Evolutionary conservation across 441 rosid species (phyloP), one percentile per base, ranked within the genome.

Genomic region (Breynia disticha): DNA sequence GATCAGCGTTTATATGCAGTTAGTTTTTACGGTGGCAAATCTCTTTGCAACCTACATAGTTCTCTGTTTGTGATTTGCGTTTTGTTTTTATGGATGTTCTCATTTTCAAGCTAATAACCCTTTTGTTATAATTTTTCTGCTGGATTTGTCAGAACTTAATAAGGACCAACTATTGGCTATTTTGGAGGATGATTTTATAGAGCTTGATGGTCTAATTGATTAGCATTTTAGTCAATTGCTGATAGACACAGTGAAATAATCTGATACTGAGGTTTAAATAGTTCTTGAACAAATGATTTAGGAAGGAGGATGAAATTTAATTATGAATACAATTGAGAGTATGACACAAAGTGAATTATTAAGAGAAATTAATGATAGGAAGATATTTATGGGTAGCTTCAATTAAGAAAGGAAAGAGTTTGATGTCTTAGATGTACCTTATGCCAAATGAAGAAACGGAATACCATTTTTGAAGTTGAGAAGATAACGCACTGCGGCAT

Each of bases 131-230:
- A 32, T 49, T 71, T 44, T 17, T 44, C 2, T 67, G 66, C 63
- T 75, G 88, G 77, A 62, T 45, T 52, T 54, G 37, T 55, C 70
- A 61, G 57, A 54, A 61, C 58, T 53, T 57, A n/a, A 50, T 19
- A 66, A 47, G 21, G 54, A 45, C 46, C 50, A 51, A 19, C 52
- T 67, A 19, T 43, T 19, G 45, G 56, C 80, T 43, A 66, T 74
- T 62, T 14, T 68, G 28, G 73, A 57, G 43, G 79, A 63, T 50
- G 77, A 81, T 67, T 78, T 66, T 48, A 46, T 81, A 46, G 82
- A 78, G 65, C 35, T 81, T 54, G 64, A 78, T 50, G 84, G 78
- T 68, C 79, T 76, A 42, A 44, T 60, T 56, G 45, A 39, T 48
- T 62, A 60, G 73, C 58, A 22, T 49, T 32, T 39, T 46, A 41